Percentiles rank a stretch among this genome's conserved stretches.
Conservation (phyloP, 2,329 filamentous ascomycete species). For the Fusarium staphyleae region DNA sequence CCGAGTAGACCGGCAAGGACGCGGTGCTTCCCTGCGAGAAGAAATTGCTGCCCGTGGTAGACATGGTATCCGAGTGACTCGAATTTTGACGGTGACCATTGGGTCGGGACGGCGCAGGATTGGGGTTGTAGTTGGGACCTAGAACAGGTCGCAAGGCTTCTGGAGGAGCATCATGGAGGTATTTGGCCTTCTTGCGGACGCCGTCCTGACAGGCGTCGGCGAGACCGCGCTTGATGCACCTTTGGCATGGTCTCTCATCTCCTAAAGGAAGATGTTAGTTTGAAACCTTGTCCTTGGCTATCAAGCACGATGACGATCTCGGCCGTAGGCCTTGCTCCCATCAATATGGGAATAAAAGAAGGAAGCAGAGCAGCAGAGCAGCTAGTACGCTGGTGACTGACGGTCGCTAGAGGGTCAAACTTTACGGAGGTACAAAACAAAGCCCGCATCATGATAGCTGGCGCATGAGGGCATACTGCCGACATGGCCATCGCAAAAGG, state of each 20-base stretch:
- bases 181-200: conserved; percentile 98
- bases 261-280: conserved; percentile 60
- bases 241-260: conserved; percentile 91
- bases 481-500: conserved; percentile 17
- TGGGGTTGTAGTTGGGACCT: conserved; percentile 72
- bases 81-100: conserved; percentile 58
- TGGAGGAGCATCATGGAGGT: conserved; percentile 92
- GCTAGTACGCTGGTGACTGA: conserved; percentile 3
- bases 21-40: conserved; percentile 56
- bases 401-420: conserved; percentile 12
- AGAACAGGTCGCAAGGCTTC: conserved; percentile 89
- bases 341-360: neutral
- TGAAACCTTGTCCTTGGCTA: conserved; percentile 6
- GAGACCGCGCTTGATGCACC: conserved; percentile 92
- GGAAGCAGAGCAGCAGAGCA: conserved; percentile 7
- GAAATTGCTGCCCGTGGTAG: conserved; percentile 53
- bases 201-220: conserved; percentile 94
- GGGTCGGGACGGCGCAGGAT: conserved; percentile 54
- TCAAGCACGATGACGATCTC: conserved; percentile 8
- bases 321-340: conserved; percentile 1
- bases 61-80: conserved; percentile 56
- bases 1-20: conserved; percentile 60
- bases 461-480: conserved; percentile 7
- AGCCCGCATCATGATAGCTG: conserved; percentile 3
- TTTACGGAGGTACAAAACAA: conserved; percentile 20